A percentile compares a stretch with the other conserved stretches of the same genome.
phyloP scores from a whole-genome alignment of 1,284 basidiomycete genomes.

The Ustilago cynodontis region DNA sequence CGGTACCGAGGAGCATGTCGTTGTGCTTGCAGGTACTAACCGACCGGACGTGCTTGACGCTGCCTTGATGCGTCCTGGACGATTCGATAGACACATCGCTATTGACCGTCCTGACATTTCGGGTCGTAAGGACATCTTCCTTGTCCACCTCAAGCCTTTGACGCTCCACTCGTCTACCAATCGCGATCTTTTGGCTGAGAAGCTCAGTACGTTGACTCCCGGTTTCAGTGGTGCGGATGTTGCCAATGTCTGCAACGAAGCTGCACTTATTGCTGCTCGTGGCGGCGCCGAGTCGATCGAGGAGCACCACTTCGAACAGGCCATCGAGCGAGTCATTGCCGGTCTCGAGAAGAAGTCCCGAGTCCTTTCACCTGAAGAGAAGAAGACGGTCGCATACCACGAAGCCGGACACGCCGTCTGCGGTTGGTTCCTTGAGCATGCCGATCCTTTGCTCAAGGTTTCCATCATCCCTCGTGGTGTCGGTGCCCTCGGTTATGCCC shows the following conservation, averaged over 20 bases:
- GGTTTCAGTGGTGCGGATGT: slow-evolving; percentile 99
- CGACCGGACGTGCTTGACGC: slow-evolving; percentile 94
- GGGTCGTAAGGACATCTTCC: slow-evolving; percentile 92
- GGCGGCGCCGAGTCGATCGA: slow-evolving; percentile 82
- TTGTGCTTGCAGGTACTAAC: slow-evolving; percentile 96
- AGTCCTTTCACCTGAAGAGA: slow-evolving; percentile 93
- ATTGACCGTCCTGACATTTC: slow-evolving; percentile 95
- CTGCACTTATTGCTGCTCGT: slow-evolving; percentile 93
- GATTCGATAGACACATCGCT: slow-evolving; percentile 96
- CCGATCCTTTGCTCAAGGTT: slow-evolving; percentile 95
- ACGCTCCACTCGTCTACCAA: slow-evolving; percentile 69
- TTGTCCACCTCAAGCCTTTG: slow-evolving; percentile 90
- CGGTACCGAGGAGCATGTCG: slow-evolving; percentile 92
- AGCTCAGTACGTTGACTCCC: slow-evolving; percentile 93
- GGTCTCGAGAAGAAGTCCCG: slow-evolving; percentile 95
- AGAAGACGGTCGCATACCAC: slow-evolving; percentile 98
- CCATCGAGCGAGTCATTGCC: slow-evolving; percentile 97
- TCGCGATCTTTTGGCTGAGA: slow-evolving; percentile 73
- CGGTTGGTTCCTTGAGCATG: slow-evolving; percentile 97
- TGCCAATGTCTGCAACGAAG: slow-evolving; percentile 98
- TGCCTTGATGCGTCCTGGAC: slow-evolving; percentile 94
- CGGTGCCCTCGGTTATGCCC: slow-evolving; percentile 93
- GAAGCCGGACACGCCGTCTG: slow-evolving; percentile 98
- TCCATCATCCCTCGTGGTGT: slow-evolving; percentile 98
- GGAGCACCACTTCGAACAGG: slow-evolving; percentile 92